Percentiles rank a stretch among this genome's conserved stretches.
Evolutionary conservation across 257 asterid species (phyloP).

Genomic region (Capsicum rhomboideum): DNA sequence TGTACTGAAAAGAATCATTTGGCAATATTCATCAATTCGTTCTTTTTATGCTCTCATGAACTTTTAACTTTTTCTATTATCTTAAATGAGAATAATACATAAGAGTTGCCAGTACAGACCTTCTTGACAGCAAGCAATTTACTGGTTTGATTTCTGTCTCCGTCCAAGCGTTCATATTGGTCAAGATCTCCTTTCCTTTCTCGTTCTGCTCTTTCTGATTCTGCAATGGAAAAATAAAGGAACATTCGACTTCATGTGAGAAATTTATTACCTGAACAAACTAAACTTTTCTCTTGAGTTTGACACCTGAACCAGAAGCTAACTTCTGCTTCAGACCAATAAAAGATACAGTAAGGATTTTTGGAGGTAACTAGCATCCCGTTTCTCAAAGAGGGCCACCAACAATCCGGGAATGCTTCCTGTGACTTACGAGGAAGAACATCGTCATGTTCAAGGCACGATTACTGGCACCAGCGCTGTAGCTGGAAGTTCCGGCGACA

Average conservation of each 20-base stretch:
- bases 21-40: constrained; percentile 12
- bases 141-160: constrained; percentile 78
- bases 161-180: constrained; percentile 89
- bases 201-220: constrained; percentile 88
- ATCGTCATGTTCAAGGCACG: not conserved
- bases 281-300: not conserved
- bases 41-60: constrained; percentile 3
- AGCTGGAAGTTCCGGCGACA: not conserved
- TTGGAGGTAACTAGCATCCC: not conserved
- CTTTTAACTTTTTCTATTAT: not conserved
- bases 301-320: not conserved
- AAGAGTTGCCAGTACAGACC: constrained; percentile 27
- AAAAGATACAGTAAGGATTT: not conserved
- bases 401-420: not conserved
- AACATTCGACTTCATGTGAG: not conserved
- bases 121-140: constrained; percentile 83
- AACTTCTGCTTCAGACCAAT: not conserved
- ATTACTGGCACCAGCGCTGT: not conserved
- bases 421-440: not conserved
- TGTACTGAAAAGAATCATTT: constrained; percentile 57
- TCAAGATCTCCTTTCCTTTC: constrained; percentile 99
- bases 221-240: constrained; percentile 24
- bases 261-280: not conserved
- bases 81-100: not conserved
- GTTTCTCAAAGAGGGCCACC: not conserved